Evolutionary conservation across 108 stramenopile genomes (phyloP), one percentile per base, ranked within the genome.

Genomic region (Mediolabrus comicus): DNA sequence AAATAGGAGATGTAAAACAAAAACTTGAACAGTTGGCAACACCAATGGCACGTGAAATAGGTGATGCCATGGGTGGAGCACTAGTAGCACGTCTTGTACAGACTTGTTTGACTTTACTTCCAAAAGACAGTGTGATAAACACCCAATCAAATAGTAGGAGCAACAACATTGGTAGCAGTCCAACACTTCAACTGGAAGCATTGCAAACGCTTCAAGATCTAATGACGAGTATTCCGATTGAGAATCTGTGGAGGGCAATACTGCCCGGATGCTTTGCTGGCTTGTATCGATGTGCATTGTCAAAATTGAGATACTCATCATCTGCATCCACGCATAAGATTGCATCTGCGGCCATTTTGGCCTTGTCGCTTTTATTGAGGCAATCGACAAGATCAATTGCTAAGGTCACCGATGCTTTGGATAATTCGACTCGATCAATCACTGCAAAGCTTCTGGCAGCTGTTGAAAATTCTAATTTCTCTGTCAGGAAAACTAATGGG

Each of bases 251-350:
- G 82, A 74, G 55, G 17, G 52, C 68, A 4, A 53, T 83, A 17
- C 43, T 83, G 0, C 82, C 82, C 0, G 82, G 82, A 14, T 75
- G 68, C 41, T 82, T 76, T 69, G 81, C 81, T 38, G 60, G 71
- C 2, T 69, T 68, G 59, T 71, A 66, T 53, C 72, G 57, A 19
- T 51, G 51, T 4, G 66, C 71, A 8, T 54, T 64, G 59, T 53
- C 56, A 60, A 58, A 52, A 25, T 53, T 74, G 25, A 55, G 64
- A 38, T 65, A 69, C 36, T 53, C 46, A 17, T 74, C 66, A 30
- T 33, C 29, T 6, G 72, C 67, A 25, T 66, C 59, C 1, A 74
- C 75, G 12, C 49, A 62, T 17, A 74, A 77, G 52, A 43, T 62
- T 14, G 74, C 73, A 11, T 52, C 78, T 3, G 73, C 17, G 22